phyloP scores from a whole-genome alignment of 768 basidiomycete genomes.

The Boletus rubescentipes region DNA sequence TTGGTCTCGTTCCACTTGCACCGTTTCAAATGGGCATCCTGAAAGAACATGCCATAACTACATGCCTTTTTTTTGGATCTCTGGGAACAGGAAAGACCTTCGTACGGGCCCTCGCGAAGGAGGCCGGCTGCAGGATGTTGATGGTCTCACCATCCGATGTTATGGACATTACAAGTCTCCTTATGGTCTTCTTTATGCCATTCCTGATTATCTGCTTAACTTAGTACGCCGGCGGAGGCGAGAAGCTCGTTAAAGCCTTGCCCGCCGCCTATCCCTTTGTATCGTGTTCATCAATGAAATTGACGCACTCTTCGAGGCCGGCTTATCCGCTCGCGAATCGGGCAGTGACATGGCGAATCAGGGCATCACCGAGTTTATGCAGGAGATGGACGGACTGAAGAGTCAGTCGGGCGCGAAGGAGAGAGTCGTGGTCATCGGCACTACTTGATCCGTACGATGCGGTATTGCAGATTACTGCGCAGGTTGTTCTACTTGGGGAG shows the following conservation, averaged over 20 bases:
- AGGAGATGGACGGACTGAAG: conserved; percentile 94
- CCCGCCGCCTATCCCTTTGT: conserved; percentile 82
- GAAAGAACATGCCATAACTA: conserved; percentile 88
- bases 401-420: conserved; percentile 57
- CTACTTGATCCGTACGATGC: conserved; percentile 94
- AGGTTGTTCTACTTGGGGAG: conserved; percentile 83
- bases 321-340: conserved; percentile 71
- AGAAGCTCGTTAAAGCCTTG: conserved; percentile 86
- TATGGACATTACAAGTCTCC: conserved; percentile 81
- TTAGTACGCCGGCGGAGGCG: conserved; percentile 86
- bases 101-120: conserved; percentile 85
- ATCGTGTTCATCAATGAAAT: conserved; percentile 96
- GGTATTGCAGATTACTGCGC: conserved; percentile 83
- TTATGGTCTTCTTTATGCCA: neutral
- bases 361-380: conserved; percentile 91
- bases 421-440: conserved; percentile 88
- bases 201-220: conserved; percentile 3
- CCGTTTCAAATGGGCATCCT: conserved; percentile 89
- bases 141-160: conserved; percentile 89
- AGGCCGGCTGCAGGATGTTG: conserved; percentile 93
- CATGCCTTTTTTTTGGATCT: conserved; percentile 89
- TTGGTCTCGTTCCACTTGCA: conserved; percentile 83
- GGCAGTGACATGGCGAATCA: conserved; percentile 82
- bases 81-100: conserved; percentile 91
- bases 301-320: conserved; percentile 88